Conservation (phyloP, 768 basidiomycete genomes). For the Phanerochaete carnosa region DNA sequence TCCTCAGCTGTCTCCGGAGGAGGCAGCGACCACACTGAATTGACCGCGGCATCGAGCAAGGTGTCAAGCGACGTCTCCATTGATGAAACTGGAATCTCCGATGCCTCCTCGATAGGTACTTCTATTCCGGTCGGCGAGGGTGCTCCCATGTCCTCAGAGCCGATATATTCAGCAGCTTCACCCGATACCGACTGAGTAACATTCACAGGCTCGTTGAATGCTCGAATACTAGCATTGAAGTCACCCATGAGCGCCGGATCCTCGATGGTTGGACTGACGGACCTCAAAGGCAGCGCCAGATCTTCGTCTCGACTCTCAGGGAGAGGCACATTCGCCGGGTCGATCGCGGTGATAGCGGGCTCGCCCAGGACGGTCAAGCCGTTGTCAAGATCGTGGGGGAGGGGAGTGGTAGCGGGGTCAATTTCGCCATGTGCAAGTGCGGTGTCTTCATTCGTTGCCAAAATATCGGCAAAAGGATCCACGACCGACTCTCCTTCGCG, state of each 20-base stretch:
- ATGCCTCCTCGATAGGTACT: background rate
- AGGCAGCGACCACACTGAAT: background rate
- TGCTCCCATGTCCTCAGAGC: background rate
- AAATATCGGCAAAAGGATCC: no score
- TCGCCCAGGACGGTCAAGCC: no score
- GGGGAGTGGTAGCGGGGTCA: no score
- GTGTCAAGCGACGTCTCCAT: background rate
- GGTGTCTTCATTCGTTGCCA: no score
- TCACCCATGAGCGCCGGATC: background rate
- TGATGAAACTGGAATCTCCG: background rate
- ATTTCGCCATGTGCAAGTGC: no score
- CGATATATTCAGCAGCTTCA: background rate
- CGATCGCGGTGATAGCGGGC: no score
- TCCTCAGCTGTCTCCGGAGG: no score
- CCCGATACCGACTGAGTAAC: no score
- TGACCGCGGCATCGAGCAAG: background rate
- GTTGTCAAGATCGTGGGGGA: no score
- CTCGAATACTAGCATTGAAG: background rate
- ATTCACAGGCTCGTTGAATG: no score
- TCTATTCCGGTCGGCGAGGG: no score
- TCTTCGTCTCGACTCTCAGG: background rate
- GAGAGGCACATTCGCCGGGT: background rate
- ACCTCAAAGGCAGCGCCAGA: background rate
- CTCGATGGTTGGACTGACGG: background rate
- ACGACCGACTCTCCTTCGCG: no score